A percentile compares a stretch with the other conserved stretches of the same genome.
phyloP scores from a whole-genome alignment of 1,284 basidiomycete genomes.

The Sporisorium graminicola region DNA sequence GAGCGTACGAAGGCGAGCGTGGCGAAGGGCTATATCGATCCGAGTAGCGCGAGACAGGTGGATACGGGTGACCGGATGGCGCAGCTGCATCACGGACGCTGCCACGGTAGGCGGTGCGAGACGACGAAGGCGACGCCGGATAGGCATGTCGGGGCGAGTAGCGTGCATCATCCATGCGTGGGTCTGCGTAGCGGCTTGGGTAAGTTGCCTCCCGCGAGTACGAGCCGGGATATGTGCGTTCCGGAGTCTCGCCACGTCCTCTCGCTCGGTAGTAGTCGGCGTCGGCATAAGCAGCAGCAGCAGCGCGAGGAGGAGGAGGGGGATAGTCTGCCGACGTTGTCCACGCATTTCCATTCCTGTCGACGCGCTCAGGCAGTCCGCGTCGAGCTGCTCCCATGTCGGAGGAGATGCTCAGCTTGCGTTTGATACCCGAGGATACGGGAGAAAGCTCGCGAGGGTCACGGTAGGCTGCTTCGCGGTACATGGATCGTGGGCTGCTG shows the following conservation, averaged over 20 bases:
- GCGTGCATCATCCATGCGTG: conserved; percentile 35
- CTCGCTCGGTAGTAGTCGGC: conserved; percentile 27
- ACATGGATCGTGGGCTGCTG: conserved; percentile 30
- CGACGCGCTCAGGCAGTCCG: conserved; percentile 22
- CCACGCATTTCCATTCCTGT: conserved; percentile 28
- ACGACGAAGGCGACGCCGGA: conserved; percentile 33
- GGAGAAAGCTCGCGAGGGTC: conserved; percentile 43
- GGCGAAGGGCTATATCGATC: conserved; percentile 50
- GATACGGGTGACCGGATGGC: conserved; percentile 19
- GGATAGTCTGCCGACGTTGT: conserved; percentile 21
- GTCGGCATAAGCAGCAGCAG: conserved; percentile 23
- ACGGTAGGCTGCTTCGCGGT: conserved; percentile 38
- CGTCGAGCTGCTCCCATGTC: conserved; percentile 28
- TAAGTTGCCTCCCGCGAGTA: conserved; percentile 42
- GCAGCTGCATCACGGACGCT: conserved; percentile 23
- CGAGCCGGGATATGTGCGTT: conserved; percentile 28
- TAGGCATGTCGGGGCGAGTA: conserved; percentile 45
- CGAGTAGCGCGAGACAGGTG: conserved; percentile 16
- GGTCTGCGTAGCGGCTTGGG: conserved; percentile 27
- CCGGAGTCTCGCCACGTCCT: conserved; percentile 36
- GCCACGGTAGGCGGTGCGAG: conserved; percentile 24
- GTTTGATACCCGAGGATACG: conserved; percentile 21
- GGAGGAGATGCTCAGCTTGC: conserved; percentile 43
- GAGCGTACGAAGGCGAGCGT: conserved; percentile 37
- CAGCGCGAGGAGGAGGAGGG: conserved; percentile 11